Conservation (phyloP, 192 early-diverging fungal species). For the Backusella mclennaniae region DNA sequence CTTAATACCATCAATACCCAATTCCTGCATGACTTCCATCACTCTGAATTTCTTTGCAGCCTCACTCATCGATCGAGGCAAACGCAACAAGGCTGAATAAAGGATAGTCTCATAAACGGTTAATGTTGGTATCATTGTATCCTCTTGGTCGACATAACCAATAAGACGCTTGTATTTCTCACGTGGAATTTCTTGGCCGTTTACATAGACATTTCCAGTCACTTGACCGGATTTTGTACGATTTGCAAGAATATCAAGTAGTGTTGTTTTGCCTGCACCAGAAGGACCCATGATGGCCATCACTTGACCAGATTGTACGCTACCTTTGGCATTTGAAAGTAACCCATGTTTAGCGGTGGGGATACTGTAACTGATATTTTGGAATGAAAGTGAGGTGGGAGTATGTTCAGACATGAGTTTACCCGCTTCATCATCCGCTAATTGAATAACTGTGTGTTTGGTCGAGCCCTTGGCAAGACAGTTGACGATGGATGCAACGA, state of each 20-base stretch:
- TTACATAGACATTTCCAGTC: constrained; percentile 74
- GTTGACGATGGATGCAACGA: constrained; percentile 17
- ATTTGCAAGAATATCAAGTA: constrained; percentile 86
- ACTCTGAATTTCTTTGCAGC: constrained; percentile 70
- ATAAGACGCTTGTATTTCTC: constrained; percentile 69
- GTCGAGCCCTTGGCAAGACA: constrained; percentile 25
- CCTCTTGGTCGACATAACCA: constrained; percentile 73
- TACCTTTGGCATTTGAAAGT: constrained; percentile 69
- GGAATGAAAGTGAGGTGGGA: constrained; percentile 64
- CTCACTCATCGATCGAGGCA: constrained; percentile 70
- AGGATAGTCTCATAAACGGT: constrained; percentile 82
- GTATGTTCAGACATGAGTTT: constrained; percentile 76
- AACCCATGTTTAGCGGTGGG: constrained; percentile 50
- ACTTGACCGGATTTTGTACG: constrained; percentile 68
- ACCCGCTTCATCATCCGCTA: constrained; percentile 57
- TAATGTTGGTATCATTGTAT: constrained; percentile 50
- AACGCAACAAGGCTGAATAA: constrained; percentile 82
- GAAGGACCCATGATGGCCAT: constrained; percentile 93
- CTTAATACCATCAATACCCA: constrained; percentile 82
- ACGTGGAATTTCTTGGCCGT: constrained; percentile 65
- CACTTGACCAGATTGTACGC: constrained; percentile 81
- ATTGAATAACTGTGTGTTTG: constrained; percentile 31
- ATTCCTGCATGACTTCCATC: constrained; percentile 78
- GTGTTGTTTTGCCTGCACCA: constrained; percentile 90
- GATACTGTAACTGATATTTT: constrained; percentile 54